Evolutionary conservation across 257 asterid species (phyloP).

Genomic region (Fraxinus pennsylvanica): DNA sequence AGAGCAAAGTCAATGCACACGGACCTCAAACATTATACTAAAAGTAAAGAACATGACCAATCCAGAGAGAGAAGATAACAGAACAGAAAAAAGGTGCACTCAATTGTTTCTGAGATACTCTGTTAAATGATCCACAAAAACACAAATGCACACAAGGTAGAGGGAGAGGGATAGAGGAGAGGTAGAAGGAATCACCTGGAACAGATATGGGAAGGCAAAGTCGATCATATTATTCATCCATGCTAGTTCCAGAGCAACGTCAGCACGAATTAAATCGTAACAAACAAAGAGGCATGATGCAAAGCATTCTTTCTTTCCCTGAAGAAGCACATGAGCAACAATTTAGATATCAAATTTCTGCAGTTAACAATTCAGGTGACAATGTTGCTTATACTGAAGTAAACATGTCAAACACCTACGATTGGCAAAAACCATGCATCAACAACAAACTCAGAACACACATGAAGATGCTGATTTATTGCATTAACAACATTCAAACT

Average conservation of each 20-base stretch:
- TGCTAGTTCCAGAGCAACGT: constrained; percentile 92
- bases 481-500: background rate
- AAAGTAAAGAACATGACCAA: background rate
- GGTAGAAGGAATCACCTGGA: constrained; percentile 60
- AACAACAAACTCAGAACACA: background rate
- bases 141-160: background rate
- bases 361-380: constrained; percentile 1
- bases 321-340: constrained; percentile 29
- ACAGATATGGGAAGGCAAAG: constrained; percentile 88
- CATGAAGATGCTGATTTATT: background rate
- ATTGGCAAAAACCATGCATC: background rate
- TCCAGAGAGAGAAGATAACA: background rate
- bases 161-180: constrained; percentile 9
- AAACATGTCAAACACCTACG: background rate
- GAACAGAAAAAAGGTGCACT: background rate
- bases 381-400: background rate
- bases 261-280: constrained; percentile 82
- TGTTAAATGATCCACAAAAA: background rate
- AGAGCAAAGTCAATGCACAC: background rate
- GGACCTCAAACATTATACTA: background rate
- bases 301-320: constrained; percentile 97
- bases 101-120: background rate
- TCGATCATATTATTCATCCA: constrained; percentile 93
- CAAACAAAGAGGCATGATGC: constrained; percentile 95
- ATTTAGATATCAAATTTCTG: background rate